Conservation (phyloP, 73 alveolate genomes). For the Tetrahymena elliotti region DNA sequence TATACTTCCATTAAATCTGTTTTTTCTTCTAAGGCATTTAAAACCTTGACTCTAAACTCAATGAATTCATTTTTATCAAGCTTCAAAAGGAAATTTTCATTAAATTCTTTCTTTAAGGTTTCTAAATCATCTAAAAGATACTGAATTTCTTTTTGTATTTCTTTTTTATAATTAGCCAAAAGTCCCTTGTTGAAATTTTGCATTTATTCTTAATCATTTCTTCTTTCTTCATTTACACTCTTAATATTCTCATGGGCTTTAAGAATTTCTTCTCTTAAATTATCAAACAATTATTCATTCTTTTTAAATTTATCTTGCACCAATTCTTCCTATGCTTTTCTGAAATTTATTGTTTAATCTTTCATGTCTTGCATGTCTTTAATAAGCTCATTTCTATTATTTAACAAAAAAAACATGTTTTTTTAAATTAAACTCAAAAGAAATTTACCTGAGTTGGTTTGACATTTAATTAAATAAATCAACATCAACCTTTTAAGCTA, state of each 20-base stretch:
- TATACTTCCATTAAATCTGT: slow-evolving; percentile 55
- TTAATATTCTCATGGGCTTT: neutral
- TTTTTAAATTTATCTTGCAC: neutral
- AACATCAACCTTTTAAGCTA: neutral
- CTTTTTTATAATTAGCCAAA: slow-evolving; percentile 10
- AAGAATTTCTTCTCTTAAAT: slow-evolving; percentile 1
- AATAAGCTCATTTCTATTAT: neutral
- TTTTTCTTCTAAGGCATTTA: slow-evolving; percentile 26
- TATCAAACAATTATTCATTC: slow-evolving; percentile 2
- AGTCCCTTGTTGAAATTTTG: slow-evolving; percentile 23
- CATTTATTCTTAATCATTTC: neutral
- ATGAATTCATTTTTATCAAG: slow-evolving; percentile 4
- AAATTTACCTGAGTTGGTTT: neutral
- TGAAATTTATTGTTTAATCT: slow-evolving; percentile 14
- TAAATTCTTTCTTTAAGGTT: neutral
- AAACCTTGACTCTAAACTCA: neutral
- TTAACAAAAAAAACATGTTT: neutral
- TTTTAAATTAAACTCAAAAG: neutral
- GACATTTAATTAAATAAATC: neutral
- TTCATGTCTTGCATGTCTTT: slow-evolving; percentile 24
- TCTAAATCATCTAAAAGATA: neutral
- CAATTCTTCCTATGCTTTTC: slow-evolving; percentile 21
- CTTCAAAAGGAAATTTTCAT: slow-evolving; percentile 7
- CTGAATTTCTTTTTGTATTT: slow-evolving; percentile 1
- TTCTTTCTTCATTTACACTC: slow-evolving; percentile 5